Evolutionary conservation across 768 basidiomycete species (phyloP), one percentile per base, ranked within the genome.

Genomic region (Chalciporus sphaerocephalus): DNA sequence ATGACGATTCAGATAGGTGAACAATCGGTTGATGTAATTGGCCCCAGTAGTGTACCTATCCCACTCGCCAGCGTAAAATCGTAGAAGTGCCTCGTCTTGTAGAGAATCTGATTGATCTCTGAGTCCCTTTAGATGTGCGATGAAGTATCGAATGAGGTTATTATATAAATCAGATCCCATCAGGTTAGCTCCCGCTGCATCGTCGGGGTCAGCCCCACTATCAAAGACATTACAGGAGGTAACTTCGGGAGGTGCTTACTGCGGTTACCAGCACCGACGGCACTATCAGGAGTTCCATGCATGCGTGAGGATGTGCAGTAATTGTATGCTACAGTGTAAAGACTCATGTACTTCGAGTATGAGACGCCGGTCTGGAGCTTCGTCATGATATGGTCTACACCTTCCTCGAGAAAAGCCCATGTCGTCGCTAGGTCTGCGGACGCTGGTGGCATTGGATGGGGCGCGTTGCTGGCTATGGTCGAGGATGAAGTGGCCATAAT

Each of bases 121-220:
- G 54, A 83, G 70, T 32, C 66, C 66, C 56, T 81, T 83, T 21
- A 97, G 75, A 72, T 98, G 95, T 0, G 73, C 68, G 25, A 85
- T 78, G 63, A 98, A 92, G 74, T 96, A 99, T 47, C 81, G 79
- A 59, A 90, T 89, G 62, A 99, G 79, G 66, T 93, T 87, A 64
- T 92, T 91, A 67, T 99, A 99, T 48, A 99, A 70, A 78, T 98
- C 95, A 40, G 92, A 88, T 44, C 95, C 95, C 89, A 95, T 95
- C 67, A 97, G 64, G 70, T 93, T 94, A 38, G 93, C 91, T 32
- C 94, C 94, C 44, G 87, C 87, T 88, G 61, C 42, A 35, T 50
- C 16, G 40, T 34, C n/a, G 41, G 42, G 50, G 45, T 64, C 33
- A 64, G 54, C 38, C 38, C 22, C 27, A 16, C 57, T 52, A 60